Conservation (phyloP, 768 basidiomycete species). For the Tricholoma saponaceum region DNA sequence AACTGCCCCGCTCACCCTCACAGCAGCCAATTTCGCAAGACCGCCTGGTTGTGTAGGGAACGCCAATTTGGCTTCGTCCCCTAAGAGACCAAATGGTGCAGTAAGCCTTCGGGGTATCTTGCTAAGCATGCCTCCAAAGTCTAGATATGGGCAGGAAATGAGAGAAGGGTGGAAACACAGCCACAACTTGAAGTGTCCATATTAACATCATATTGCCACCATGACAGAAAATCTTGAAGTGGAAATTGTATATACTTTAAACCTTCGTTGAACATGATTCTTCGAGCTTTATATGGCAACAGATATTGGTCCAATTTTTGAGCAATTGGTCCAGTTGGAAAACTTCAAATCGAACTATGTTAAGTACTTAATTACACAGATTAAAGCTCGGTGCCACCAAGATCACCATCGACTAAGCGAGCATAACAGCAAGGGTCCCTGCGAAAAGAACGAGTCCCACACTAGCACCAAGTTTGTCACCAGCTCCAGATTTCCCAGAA, state of each 20-base stretch:
- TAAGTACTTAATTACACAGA: too few relatives aligned
- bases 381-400: too few relatives aligned
- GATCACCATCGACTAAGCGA: too few relatives aligned
- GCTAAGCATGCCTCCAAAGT: constrained; percentile 47
- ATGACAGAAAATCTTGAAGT: too few relatives aligned
- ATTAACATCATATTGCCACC: too few relatives aligned
- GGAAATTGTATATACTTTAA: too few relatives aligned
- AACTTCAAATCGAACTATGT: too few relatives aligned
- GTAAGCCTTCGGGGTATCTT: constrained; percentile 70
- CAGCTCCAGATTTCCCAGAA: neutral
- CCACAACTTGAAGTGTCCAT: too few relatives aligned
- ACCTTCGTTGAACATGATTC: neutral
- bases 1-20: constrained; percentile 51
- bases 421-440: neutral
- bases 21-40: constrained; percentile 68
- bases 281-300: too few relatives aligned
- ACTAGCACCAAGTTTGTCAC: neutral
- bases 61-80: constrained; percentile 85
- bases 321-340: too few relatives aligned
- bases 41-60: constrained; percentile 83
- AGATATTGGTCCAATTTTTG: too few relatives aligned
- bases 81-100: constrained; percentile 72
- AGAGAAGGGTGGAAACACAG: neutral
- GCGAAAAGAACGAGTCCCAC: neutral
- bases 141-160: neutral